Evolutionary conservation across 2,329 filamentous ascomycete species (phyloP), one percentile per base, ranked within the genome.

Genomic region (Hymenoscyphus scutula): DNA sequence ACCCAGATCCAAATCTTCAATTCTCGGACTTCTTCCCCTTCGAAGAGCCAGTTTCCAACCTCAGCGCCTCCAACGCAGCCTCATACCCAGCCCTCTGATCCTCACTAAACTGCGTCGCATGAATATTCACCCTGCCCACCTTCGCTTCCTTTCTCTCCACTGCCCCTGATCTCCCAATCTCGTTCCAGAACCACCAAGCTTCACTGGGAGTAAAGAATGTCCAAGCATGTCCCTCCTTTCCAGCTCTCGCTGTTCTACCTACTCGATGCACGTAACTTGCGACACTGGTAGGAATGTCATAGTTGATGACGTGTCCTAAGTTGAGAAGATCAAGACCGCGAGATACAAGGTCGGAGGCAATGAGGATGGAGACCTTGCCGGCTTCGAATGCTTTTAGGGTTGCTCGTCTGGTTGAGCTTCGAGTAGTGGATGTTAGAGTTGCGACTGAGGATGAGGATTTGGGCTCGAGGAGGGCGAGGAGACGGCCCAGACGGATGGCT

Each of bases 331-430:
- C 94, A 29, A 98, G 86, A 71, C 94, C 95, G 66, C 94, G 90
- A 1, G 92, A 91, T 0, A 95, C 91, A n/a, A 96, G 89, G 74
- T 98, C 94, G 0, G 95, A 96, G 0, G 93, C 92, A 54, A 98
- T 88, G 53, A 98, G 85, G 55, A 96, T 86, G 6, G 87, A 87
- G 29, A 90, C 76, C 63, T 84, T 84, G 62, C 82, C 82, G 7
- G 79, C 75, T 3, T 82, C 77, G 74, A 94, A 93, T n/a, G 84
- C 82, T 29, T 82, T 81, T 27, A 93, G 80, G 0, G 88, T 86
- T 70, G 86, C 87, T 64, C 85, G 84, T 17, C 90, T 88, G 15
- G 84, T 81, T 15, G 88, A 84, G 1, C 88, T 90, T n/a, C 89
- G 85, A 29, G 88, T 89, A 0, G 90, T 90, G 23, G 91, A 93